A percentile compares a stretch with the other conserved stretches of the same genome.
Evolutionary conservation across 345 rosid genomes (phyloP).

Genomic region (Eutrema japonicum): DNA sequence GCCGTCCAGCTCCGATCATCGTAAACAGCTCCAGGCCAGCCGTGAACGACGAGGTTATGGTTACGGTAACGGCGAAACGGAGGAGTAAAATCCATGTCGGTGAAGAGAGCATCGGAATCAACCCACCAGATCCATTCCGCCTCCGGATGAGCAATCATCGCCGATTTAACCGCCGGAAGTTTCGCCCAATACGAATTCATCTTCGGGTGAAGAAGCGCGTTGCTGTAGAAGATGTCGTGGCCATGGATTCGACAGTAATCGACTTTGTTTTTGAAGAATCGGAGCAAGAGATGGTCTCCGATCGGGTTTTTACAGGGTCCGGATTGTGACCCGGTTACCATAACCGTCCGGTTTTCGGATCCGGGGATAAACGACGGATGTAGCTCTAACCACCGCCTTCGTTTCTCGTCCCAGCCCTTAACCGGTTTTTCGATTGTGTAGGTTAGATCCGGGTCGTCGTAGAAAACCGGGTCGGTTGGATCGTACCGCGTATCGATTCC

Average conservation of each 20-base stretch:
- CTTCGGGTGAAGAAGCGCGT: constrained; percentile 73
- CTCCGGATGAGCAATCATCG: constrained; percentile 97
- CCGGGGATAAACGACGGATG: constrained; percentile 78
- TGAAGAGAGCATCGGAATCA: constrained; percentile 89
- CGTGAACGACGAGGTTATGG: constrained; percentile 88
- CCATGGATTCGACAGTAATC: constrained; percentile 91
- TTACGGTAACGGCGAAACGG: constrained; percentile 65
- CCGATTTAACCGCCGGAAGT: constrained; percentile 70
- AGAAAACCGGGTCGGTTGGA: constrained; percentile 65
- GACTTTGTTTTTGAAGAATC: constrained; percentile 90
- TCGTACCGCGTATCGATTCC: constrained; percentile 53
- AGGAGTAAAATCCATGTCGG: constrained; percentile 90
- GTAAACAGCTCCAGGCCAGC: constrained; percentile 73
- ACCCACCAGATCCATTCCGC: constrained; percentile 99
- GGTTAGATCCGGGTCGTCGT: constrained; percentile 73
- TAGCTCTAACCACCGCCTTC: constrained; percentile 64
- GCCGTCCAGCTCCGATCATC: constrained; percentile 68
- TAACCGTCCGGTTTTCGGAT: constrained; percentile 59
- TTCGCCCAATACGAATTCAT: constrained; percentile 89
- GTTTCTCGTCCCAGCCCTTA: constrained; percentile 78
- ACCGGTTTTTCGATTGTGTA: constrained; percentile 66
- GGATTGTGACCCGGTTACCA: constrained; percentile 89
- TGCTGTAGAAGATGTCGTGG: constrained; percentile 81
- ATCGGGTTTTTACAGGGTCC: constrained; percentile 78
- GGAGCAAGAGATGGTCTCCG: constrained; percentile 85